Conservation (phyloP, 148 eudicot genomes). For the Diospyros kaki region DNA sequence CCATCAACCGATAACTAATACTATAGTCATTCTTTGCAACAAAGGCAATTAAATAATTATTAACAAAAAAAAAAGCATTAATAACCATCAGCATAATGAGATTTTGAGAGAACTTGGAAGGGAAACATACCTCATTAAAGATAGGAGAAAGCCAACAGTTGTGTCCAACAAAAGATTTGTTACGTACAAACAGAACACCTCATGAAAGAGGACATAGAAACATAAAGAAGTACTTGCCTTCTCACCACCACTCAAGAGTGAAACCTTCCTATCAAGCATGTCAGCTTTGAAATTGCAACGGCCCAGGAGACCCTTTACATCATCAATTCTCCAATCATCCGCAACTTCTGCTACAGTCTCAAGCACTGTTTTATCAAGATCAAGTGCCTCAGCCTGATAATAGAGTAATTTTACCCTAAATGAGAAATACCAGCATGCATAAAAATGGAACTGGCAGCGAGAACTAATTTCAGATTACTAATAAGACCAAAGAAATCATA, state of each 20-base stretch:
- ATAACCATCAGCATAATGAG: too few species aligned
- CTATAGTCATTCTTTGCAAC: too few species aligned
- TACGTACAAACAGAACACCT: too few species aligned
- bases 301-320: slow-evolving; percentile 92
- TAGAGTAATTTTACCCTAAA: slow-evolving; percentile 3
- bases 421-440: neutral
- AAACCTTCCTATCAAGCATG: slow-evolving; percentile 95
- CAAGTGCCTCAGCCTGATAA: slow-evolving; percentile 91
- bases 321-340: slow-evolving; percentile 89
- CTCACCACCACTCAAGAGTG: slow-evolving; percentile 93
- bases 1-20: too few species aligned
- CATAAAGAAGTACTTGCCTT: slow-evolving; percentile 40
- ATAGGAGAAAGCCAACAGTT: too few species aligned
- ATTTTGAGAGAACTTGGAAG: too few species aligned
- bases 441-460: neutral
- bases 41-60: too few species aligned
- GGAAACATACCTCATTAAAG: too few species aligned
- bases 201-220: neutral
- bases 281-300: slow-evolving; percentile 92
- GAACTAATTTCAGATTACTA: neutral
- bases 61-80: too few species aligned
- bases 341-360: slow-evolving; percentile 93
- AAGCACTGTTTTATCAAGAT: slow-evolving; percentile 80
- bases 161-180: too few species aligned
- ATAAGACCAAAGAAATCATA: neutral